These are phyloP conservation scores for Monascus ruber DNA, from an alignment of 2,329 filamentous ascomycete genomes.

Conservation along the genomic window DNA sequence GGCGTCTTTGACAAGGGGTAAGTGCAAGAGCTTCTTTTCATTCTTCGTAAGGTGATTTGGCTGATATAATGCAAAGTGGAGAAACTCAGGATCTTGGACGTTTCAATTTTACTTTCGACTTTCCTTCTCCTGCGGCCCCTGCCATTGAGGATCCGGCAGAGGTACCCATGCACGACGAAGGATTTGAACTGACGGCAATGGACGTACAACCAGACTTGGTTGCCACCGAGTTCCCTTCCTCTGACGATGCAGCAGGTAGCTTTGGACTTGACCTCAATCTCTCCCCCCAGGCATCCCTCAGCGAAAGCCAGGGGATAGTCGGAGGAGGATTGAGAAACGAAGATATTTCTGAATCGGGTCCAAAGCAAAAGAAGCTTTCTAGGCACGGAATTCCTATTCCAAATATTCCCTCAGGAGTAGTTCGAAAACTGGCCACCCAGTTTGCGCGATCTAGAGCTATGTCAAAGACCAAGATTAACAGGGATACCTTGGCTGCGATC, in stretches of 20 bases:
- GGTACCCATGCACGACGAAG: slow-evolving; percentile 21
- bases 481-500: slow-evolving; percentile 63
- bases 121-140: slow-evolving; percentile 24
- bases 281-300: slow-evolving; percentile 16
- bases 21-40: slow-evolving; percentile 4
- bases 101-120: slow-evolving; percentile 31
- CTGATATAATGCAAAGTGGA: slow-evolving; percentile 22
- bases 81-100: slow-evolving; percentile 33
- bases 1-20: slow-evolving; percentile 29
- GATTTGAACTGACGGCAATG: slow-evolving; percentile 21
- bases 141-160: slow-evolving; percentile 19
- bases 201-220: slow-evolving; percentile 15
- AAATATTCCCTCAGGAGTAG: slow-evolving; percentile 58
- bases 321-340: slow-evolving; percentile 26
- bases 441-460: slow-evolving; percentile 57
- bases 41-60: background rate
- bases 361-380: slow-evolving; percentile 49
- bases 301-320: slow-evolving; percentile 21
- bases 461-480: slow-evolving; percentile 57
- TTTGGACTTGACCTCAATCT: slow-evolving; percentile 22
- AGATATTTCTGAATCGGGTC: slow-evolving; percentile 13
- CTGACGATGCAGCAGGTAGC: slow-evolving; percentile 13
- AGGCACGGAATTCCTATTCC: slow-evolving; percentile 65
- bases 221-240: slow-evolving; percentile 13
- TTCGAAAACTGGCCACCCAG: slow-evolving; percentile 55